phyloP scores from a whole-genome alignment of 441 rosid species.

The Omphalea diandra region DNA sequence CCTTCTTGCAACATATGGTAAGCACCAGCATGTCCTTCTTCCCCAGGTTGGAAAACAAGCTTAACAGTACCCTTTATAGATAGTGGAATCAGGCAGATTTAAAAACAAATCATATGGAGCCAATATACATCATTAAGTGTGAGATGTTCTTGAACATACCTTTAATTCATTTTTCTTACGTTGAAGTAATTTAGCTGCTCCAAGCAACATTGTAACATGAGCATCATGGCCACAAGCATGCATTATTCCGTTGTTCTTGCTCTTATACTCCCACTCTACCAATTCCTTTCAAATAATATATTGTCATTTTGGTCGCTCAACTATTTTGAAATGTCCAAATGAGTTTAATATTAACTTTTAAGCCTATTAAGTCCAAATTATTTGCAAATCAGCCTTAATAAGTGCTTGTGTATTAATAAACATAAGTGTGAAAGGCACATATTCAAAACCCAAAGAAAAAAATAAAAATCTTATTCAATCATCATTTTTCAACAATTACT shows the following conservation, averaged over 20 bases:
- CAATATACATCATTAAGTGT: background rate
- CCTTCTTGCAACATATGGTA: slow-evolving; percentile 69
- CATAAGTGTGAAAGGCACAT: no score
- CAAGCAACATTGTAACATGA: slow-evolving; percentile 53
- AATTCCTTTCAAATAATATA: slow-evolving; percentile 34
- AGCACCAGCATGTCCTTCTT: slow-evolving; percentile 72
- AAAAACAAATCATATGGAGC: background rate
- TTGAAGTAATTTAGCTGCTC: slow-evolving; percentile 49
- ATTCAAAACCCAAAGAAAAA: no score
- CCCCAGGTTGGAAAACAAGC: slow-evolving; percentile 85
- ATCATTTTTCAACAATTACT: no score
- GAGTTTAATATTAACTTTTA: no score
- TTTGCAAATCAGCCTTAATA: no score
- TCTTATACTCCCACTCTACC: slow-evolving; percentile 42
- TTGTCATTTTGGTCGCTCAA: no score
- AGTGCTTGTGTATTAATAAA: no score
- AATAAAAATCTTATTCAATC: no score
- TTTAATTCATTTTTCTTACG: slow-evolving; percentile 28
- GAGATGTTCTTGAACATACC: slow-evolving; percentile 22
- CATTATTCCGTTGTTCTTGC: slow-evolving; percentile 48
- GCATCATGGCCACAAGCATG: slow-evolving; percentile 60
- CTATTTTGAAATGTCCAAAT: no score
- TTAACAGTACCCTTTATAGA: slow-evolving; percentile 60
- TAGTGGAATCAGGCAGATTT: background rate
- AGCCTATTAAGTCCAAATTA: no score